These are phyloP conservation scores for Dictyostelium purpureum DNA, from an alignment of 78 protist species.

Conservation along the genomic window DNA sequence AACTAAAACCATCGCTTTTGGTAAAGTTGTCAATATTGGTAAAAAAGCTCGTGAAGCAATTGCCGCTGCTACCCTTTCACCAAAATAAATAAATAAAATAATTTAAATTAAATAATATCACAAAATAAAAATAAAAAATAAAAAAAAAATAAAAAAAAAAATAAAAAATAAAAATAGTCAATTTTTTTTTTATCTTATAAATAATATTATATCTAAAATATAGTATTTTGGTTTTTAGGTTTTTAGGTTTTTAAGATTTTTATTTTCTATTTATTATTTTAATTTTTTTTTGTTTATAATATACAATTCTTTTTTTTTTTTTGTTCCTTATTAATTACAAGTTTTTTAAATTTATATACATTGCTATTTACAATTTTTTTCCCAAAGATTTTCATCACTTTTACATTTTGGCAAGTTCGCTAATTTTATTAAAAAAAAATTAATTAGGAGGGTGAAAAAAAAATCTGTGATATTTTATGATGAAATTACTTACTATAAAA, in stretches of 20 bases:
- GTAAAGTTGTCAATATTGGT: conserved; percentile 64
- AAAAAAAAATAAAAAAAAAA: not conserved
- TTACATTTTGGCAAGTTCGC: too few species aligned
- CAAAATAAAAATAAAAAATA: not conserved
- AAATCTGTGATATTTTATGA: too few species aligned
- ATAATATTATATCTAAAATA: not conserved
- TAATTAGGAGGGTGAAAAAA: too few species aligned
- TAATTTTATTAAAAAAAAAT: too few species aligned
- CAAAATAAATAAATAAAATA: not conserved
- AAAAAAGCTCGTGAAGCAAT: conserved; percentile 59
- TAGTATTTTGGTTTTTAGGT: not conserved
- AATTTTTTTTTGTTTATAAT: not conserved
- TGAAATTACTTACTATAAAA: too few species aligned
- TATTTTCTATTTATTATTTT: not conserved
- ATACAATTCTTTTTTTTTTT: not conserved
- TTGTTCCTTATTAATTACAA: too few species aligned
- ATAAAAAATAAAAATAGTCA: not conserved
- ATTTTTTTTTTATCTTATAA: not conserved
- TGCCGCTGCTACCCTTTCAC: too few species aligned
- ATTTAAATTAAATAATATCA: not conserved
- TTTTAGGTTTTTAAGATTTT: not conserved
- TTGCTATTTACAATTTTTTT: too few species aligned
- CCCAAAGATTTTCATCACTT: too few species aligned
- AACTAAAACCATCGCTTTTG: conserved; percentile 82
- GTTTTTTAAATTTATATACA: too few species aligned